A percentile compares a stretch with the other conserved stretches of the same genome.
Evolutionary conservation across 2,329 filamentous ascomycete species (phyloP).

Genomic region (Lachnellula arida): DNA sequence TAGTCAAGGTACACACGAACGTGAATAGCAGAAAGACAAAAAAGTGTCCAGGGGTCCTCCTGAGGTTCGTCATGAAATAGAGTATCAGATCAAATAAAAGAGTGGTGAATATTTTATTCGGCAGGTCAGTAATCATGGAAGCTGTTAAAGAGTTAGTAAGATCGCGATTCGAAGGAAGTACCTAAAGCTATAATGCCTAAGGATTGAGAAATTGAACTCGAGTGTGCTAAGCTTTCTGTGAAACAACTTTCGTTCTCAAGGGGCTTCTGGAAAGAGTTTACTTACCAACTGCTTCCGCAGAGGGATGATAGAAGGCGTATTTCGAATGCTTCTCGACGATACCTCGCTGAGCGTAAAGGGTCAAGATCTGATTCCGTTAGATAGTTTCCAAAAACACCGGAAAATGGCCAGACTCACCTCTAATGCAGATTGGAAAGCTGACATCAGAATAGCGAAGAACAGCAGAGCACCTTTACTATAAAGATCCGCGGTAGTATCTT

Average conservation of each 20-base stretch:
- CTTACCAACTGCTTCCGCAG: slow-evolving; percentile 67
- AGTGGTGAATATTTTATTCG: slow-evolving; percentile 60
- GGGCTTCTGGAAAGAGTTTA: background rate
- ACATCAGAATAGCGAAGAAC: slow-evolving; percentile 64
- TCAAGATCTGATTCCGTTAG: slow-evolving; percentile 52
- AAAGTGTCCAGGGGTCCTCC: slow-evolving; percentile 69
- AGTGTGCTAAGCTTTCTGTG: too few species aligned
- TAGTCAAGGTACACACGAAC: slow-evolving; percentile 40
- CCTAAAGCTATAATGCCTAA: too few species aligned
- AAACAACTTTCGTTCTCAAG: too few species aligned
- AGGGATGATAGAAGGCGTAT: slow-evolving; percentile 88
- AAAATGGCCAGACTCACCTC: slow-evolving; percentile 37
- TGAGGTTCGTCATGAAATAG: slow-evolving; percentile 84
- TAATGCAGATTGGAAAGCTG: slow-evolving; percentile 55
- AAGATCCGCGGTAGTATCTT: slow-evolving; percentile 50
- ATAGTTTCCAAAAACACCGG: background rate
- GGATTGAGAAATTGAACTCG: too few species aligned
- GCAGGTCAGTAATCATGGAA: slow-evolving; percentile 81
- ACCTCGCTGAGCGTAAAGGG: slow-evolving; percentile 75
- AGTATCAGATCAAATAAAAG: slow-evolving; percentile 74
- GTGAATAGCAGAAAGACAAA: slow-evolving; percentile 63
- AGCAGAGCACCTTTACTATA: slow-evolving; percentile 58
- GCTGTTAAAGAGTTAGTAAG: slow-evolving; percentile 36
- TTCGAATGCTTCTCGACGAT: slow-evolving; percentile 87
- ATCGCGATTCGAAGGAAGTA: background rate